Evolutionary conservation across 192 early-diverging fungal genomes (phyloP), one percentile per base, ranked within the genome.

Genomic region (Helicostylum pulchrum): DNA sequence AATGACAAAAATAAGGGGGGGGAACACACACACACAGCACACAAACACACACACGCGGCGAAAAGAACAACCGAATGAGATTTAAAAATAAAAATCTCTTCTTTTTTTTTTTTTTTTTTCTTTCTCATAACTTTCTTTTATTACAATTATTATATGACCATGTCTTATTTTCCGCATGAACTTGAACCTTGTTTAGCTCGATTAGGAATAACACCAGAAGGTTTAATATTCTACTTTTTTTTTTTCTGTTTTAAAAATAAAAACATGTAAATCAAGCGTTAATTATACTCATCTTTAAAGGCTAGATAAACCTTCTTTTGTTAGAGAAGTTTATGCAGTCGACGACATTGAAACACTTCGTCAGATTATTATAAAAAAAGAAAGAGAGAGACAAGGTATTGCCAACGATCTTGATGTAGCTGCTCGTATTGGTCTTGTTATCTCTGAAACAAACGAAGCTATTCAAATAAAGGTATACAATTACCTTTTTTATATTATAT

Each of bases 401-500:
- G 76, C 77, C 3, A 71, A 72, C 23, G 79, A 85, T 54, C 50
- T 85, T 26, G 81, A 85, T 46, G 74, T 83, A 20, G 84, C 84
- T 20, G 84, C 84, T 10, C 74, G 81, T n/a, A 66, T 85, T 31
- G 84, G 84, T n/a, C 61, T 85, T 7, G 84, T 73, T 31, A 76
- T 85, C 14, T 83, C 78, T 15, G 75, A 77, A 67, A 71, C 73
- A 52, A 80, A 80, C 46, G 78, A 80, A 67, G 75, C 83, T 20
- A 67, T 81, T 47, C 77, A 81, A 66, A 64, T 78, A 23, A 80
- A 83, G 61, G 74, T 76, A 52, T 3, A 39, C 15, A 6, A 39
- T 39, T 30, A 14, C 11, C 9, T 52, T 34, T 1, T 48, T 15
- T 48, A 48, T 5, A 1, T 15, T 48, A 48, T 59, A 49, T 26